Evolutionary conservation across 2,329 filamentous ascomycete species (phyloP).

Genomic region (Cladosporium oxysporum): DNA sequence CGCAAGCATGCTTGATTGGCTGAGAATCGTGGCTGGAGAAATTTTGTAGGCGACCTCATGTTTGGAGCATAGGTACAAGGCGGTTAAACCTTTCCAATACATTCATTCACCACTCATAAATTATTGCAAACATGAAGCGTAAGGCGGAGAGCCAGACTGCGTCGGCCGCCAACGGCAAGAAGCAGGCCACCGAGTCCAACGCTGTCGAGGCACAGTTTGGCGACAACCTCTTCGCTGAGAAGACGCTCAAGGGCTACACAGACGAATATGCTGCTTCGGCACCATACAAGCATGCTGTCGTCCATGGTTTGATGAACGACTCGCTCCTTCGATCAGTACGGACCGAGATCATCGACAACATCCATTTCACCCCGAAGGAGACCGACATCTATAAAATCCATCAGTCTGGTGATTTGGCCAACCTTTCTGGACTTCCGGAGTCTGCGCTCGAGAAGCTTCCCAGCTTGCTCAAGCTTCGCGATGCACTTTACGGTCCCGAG

Average conservation of each 20-base stretch:
- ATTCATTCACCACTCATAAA: background rate
- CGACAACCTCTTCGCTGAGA: slow-evolving; percentile 63
- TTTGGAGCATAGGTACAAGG: background rate
- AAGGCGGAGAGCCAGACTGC: slow-evolving; percentile 40
- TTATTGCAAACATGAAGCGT: slow-evolving; percentile 42
- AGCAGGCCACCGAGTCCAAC: slow-evolving; percentile 39
- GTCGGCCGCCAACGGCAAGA: slow-evolving; percentile 41
- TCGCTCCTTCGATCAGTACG: slow-evolving; percentile 82
- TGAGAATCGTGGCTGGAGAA: slow-evolving; percentile 9
- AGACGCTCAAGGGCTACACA: slow-evolving; percentile 61
- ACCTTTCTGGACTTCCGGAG: slow-evolving; percentile 90
- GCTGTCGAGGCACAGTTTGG: slow-evolving; percentile 61
- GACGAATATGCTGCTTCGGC: slow-evolving; percentile 63
- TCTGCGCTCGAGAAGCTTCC: slow-evolving; percentile 82
- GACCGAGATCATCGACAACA: slow-evolving; percentile 82
- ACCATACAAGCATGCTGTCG: slow-evolving; percentile 91
- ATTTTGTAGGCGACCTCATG: slow-evolving; percentile 19
- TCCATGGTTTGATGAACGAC: slow-evolving; percentile 77
- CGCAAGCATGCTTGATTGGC: slow-evolving; percentile 16
- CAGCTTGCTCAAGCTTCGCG: slow-evolving; percentile 85
- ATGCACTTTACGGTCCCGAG: slow-evolving; percentile 85
- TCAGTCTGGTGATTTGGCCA: slow-evolving; percentile 95
- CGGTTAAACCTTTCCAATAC: slow-evolving; percentile 12
- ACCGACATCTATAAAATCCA: slow-evolving; percentile 99
- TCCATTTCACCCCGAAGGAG: slow-evolving; percentile 96